Percentiles rank a stretch among this genome's conserved stretches.
phyloP scores from a whole-genome alignment of 805 yeast genomes.

The Kodamaea kaohsiungensis region DNA sequence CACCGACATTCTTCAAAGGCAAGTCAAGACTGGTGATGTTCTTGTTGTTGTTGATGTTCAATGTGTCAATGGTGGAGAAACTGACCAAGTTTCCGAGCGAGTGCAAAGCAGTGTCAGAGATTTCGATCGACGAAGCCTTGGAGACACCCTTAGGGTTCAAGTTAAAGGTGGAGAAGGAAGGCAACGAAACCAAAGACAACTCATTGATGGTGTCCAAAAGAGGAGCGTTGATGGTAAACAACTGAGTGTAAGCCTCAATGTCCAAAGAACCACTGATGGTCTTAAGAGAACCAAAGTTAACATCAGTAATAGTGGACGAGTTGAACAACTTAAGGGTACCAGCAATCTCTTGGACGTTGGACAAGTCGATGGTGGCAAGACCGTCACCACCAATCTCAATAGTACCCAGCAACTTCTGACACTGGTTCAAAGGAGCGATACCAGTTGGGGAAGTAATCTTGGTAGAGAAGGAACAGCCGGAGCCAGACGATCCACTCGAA shows the following conservation, averaged over 20 bases:
- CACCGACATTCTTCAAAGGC: conserved; percentile 32
- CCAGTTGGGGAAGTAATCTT: conserved; percentile 43
- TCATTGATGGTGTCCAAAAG: conserved; percentile 28
- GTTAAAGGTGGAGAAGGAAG: conserved; percentile 40
- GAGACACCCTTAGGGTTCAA: conserved; percentile 35
- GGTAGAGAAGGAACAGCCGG: conserved; percentile 38
- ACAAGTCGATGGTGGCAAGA: conserved; percentile 22
- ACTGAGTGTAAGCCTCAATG: conserved; percentile 40
- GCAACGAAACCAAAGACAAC: conserved; percentile 41
- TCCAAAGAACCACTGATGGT: conserved; percentile 38
- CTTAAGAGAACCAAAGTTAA: conserved; percentile 29
- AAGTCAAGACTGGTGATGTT: conserved; percentile 40
- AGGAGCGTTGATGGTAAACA: conserved; percentile 37
- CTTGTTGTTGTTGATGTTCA: conserved; percentile 46
- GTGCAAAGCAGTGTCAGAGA: conserved; percentile 45
- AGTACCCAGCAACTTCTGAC: conserved; percentile 44
- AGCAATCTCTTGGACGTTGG: conserved; percentile 18
- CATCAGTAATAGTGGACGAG: conserved; percentile 38
- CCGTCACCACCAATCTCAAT: conserved; percentile 36
- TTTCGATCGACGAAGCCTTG: conserved; percentile 31
- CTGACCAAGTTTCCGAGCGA: conserved; percentile 34
- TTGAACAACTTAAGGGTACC: conserved; percentile 38
- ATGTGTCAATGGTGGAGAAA: conserved; percentile 31
- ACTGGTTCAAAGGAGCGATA: conserved; percentile 32
- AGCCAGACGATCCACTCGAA: not conserved